phyloP scores from a whole-genome alignment of 441 rosid genomes.

The Geranium incanum region DNA sequence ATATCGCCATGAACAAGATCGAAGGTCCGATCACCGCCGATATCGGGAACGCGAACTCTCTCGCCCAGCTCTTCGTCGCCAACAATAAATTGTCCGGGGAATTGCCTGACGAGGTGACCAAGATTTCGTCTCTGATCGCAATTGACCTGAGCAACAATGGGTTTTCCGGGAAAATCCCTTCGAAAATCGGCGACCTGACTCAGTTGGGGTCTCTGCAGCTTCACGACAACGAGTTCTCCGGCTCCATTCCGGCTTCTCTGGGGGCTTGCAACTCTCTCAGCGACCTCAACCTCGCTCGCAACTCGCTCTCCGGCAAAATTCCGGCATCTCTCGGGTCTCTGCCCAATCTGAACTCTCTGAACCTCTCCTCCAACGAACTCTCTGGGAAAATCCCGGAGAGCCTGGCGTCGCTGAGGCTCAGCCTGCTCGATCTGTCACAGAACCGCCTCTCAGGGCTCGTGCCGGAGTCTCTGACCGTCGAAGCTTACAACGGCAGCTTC shows the following conservation, averaged over 20 bases:
- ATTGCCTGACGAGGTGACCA: conserved; percentile 59
- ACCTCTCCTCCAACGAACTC: conserved; percentile 64
- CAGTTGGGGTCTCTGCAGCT: conserved; percentile 43
- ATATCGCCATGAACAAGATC: conserved; percentile 46
- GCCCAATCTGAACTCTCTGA: conserved; percentile 61
- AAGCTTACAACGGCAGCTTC: conserved; percentile 78
- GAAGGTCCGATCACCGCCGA: conserved; percentile 55
- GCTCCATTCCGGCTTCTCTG: conserved; percentile 54
- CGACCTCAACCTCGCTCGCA: conserved; percentile 54
- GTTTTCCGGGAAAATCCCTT: conserved; percentile 56
- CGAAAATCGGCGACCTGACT: conserved; percentile 46
- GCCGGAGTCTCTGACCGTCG: conserved; percentile 54
- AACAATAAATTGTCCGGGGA: conserved; percentile 62
- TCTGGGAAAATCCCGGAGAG: conserved; percentile 60
- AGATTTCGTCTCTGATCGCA: conserved; percentile 33
- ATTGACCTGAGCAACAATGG: conserved; percentile 49
- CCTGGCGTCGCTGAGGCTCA: conserved; percentile 56
- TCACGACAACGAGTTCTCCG: conserved; percentile 58
- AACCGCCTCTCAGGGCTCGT: conserved; percentile 58
- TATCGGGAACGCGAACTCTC: conserved; percentile 49
- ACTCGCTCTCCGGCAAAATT: conserved; percentile 56
- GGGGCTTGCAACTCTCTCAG: conserved; percentile 61
- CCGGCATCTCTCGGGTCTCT: conserved; percentile 60
- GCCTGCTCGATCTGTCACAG: conserved; percentile 72
- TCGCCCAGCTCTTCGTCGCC: conserved; percentile 35